Evolutionary conservation across 179 eudicot genomes (phyloP).

Genomic region (Nepenthes alata): DNA sequence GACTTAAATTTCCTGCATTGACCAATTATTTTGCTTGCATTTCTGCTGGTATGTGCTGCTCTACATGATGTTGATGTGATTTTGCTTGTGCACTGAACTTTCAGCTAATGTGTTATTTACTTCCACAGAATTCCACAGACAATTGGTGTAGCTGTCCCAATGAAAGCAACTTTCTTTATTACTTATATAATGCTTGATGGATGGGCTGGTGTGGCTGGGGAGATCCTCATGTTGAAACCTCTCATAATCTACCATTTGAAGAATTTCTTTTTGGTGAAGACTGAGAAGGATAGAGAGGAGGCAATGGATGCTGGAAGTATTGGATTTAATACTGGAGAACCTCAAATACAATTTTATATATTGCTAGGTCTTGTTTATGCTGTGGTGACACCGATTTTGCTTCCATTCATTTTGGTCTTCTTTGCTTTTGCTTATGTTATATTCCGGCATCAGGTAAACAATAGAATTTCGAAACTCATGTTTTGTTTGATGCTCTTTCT

Average conservation of each 20-base stretch:
- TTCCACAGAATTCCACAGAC: conserved; percentile 40
- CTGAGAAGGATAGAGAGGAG: conserved; percentile 84
- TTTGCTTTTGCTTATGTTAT: conserved; percentile 69
- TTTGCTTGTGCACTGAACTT: too few relatives aligned
- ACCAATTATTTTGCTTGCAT: not conserved
- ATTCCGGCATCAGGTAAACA: conserved; percentile 80
- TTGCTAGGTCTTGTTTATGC: conserved; percentile 90
- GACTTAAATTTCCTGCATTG: too few relatives aligned
- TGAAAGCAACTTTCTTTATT: conserved; percentile 94
- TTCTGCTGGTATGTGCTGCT: not conserved
- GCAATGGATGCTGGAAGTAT: conserved; percentile 98
- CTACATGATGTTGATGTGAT: too few relatives aligned
- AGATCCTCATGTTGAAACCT: conserved; percentile 78
- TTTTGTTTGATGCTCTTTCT: not conserved
- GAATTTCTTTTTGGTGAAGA: conserved; percentile 76
- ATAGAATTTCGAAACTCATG: not conserved
- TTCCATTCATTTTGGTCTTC: conserved; percentile 86
- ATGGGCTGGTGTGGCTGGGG: conserved; percentile 98
- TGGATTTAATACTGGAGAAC: conserved; percentile 74
- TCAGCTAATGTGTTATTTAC: not conserved
- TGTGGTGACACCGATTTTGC: conserved; percentile 75
- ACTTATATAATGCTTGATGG: conserved; percentile 96
- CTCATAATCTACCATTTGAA: conserved; percentile 72
- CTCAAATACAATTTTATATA: conserved; percentile 86
- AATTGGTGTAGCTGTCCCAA: conserved; percentile 63